Base-by-base conservation (phyloP, 1,139 yeast species). In the Sugiyamaella xylanicola region DNA sequence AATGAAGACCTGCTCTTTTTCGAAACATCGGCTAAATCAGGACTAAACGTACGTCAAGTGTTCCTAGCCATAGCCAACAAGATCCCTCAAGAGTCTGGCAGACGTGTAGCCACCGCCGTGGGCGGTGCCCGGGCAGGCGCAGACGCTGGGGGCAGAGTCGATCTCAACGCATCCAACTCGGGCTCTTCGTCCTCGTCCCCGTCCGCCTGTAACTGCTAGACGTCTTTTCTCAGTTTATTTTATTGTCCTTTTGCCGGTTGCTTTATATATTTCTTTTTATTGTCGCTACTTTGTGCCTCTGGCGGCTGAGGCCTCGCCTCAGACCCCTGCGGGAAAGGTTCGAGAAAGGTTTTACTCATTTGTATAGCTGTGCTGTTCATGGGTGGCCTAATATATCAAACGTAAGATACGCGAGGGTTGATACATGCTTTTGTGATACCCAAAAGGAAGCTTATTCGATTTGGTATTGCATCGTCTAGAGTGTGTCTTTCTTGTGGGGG, bases 11-110 rank as follows among this genome's bases (percentile, higher is more conserved):
- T 93, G 56, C 74, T 93, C 62, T 93, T 93, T 70, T 93, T 89
- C 70, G 99, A 93, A 74, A 91, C 98, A 13, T 86, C 95, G 69
- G 99, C 99, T 27, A 93, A 93, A 76, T 84, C 95, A 2, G 87
- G 95, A n/a, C 78, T 81, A 66, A 91, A 92, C 67, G 97, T 93
- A 41, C 90, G 87, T 65, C 96, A 92, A 60, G 96, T 92, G 51
- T 93, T 93, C 69, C 77, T 90, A 68, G 95, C 91, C 9, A 89
- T 93, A 63, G 99, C 97, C 42, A 83, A 84, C 61, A 86, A 87
- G 72, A 85, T 92, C 53, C 96, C 97, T 7, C 78, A 76, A 62
- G 71, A 71, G 45, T 59, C 67, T 49, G 54, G 62, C 59, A 21
- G 56, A 56, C 56, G 54, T 4, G 54, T 47, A 13, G 52, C 47